Conservation (phyloP, 768 basidiomycete genomes). For the Dioszegia crocea region DNA sequence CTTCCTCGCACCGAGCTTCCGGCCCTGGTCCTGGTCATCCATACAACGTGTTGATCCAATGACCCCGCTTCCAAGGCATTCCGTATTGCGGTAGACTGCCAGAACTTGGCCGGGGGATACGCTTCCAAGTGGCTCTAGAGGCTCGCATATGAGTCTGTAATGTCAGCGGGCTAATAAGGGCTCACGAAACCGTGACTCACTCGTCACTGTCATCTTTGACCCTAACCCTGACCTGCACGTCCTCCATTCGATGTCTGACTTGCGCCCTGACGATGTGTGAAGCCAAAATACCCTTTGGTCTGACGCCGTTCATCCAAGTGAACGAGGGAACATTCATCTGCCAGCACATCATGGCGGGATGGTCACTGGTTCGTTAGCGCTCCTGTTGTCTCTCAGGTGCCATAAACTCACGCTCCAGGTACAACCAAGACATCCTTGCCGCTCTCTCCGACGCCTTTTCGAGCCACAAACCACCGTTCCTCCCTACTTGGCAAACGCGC, state of each 20-base stretch:
- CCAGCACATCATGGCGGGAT: slow-evolving; percentile 10
- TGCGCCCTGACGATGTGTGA: slow-evolving; percentile 57
- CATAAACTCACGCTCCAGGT: slow-evolving; percentile 59
- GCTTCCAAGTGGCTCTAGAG: slow-evolving; percentile 62
- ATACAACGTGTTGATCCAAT: slow-evolving; percentile 52
- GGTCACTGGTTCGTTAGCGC: background rate
- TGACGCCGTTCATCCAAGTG: slow-evolving; percentile 63
- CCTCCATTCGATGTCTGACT: slow-evolving; percentile 66
- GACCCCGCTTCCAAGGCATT: slow-evolving; percentile 79
- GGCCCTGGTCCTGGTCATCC: background rate
- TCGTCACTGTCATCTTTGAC: slow-evolving; percentile 48
- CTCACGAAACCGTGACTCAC: slow-evolving; percentile 16
- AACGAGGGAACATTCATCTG: slow-evolving; percentile 50
- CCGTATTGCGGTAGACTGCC: slow-evolving; percentile 65
- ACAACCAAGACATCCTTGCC: slow-evolving; percentile 68
- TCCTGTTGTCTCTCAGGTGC: too few species aligned
- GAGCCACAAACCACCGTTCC: slow-evolving; percentile 65
- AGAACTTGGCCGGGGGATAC: slow-evolving; percentile 78
- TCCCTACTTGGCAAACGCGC: slow-evolving; percentile 63
- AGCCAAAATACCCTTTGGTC: slow-evolving; percentile 53
- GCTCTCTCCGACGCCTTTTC: slow-evolving; percentile 60
- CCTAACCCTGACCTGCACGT: slow-evolving; percentile 53
- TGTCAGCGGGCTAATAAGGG: background rate
- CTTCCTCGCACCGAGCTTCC: background rate
- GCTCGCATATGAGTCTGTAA: slow-evolving; percentile 53